A percentile compares a stretch with the other conserved stretches of the same genome.
These are phyloP conservation scores for Leccinum rimulosum DNA, from an alignment of 768 basidiomycete genomes.

Conservation along the genomic window DNA sequence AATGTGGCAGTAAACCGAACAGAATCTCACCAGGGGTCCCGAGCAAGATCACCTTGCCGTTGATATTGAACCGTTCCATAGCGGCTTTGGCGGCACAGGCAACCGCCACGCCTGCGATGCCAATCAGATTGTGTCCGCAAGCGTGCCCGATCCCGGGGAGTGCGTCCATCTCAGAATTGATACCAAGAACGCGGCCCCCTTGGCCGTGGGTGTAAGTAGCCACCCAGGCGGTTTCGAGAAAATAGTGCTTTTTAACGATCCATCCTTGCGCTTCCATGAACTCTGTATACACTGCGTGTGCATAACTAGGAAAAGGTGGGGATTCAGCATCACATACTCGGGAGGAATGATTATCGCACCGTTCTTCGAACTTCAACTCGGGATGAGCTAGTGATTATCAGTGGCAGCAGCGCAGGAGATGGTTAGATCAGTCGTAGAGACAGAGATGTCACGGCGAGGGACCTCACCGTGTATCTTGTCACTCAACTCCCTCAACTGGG, in stretches of 20 bases:
- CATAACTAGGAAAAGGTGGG: conserved; percentile 43
- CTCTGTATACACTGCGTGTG: conserved; percentile 65
- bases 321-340: conserved; percentile 32
- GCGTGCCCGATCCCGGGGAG: conserved; percentile 62
- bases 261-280: conserved; percentile 71
- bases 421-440: conserved; percentile 4
- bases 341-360: conserved; percentile 22
- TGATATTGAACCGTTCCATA: conserved; percentile 39
- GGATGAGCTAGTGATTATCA: conserved; percentile 54
- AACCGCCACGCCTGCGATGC: conserved; percentile 70
- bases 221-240: conserved; percentile 73
- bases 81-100: conserved; percentile 67
- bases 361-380: conserved; percentile 67
- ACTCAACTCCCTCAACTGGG: conserved; percentile 60
- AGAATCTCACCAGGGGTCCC: conserved; percentile 67
- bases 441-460: no score
- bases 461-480: conserved; percentile 66
- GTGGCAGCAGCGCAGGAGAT: background rate
- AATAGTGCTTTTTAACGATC: conserved; percentile 56
- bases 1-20: background rate
- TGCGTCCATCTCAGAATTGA: conserved; percentile 79
- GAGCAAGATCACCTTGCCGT: conserved; percentile 56
- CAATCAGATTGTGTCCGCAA: conserved; percentile 84
- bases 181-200: conserved; percentile 61
- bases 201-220: conserved; percentile 63